A percentile compares a stretch with the other conserved stretches of the same genome.
Conservation (phyloP, 1,284 basidiomycete species). For the Moesziomyces aphidis region DNA sequence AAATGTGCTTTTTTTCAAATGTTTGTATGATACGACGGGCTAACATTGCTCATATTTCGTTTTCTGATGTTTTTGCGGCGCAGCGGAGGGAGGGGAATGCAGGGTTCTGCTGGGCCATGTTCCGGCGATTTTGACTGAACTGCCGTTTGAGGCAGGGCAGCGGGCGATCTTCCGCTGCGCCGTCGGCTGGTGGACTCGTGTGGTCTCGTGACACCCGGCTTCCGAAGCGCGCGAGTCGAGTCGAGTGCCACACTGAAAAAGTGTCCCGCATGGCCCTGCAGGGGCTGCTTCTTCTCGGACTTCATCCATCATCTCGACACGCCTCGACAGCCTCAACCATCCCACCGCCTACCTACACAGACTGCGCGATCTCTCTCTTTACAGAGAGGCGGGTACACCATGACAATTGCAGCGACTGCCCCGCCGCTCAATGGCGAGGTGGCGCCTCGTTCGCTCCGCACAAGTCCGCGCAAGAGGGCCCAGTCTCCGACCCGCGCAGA, state of each 20-base stretch:
- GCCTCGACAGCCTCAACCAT: background rate
- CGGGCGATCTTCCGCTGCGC: no score
- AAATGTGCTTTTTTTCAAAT: no score
- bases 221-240: background rate
- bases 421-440: conserved; percentile 1
- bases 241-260: background rate
- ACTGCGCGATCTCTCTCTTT: background rate
- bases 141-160: background rate
- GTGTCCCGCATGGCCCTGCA: no score
- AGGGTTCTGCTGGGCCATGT: conserved; percentile 14
- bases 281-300: background rate
- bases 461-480: conserved; percentile 32
- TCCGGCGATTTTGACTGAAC: conserved; percentile 1
- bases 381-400: conserved; percentile 12
- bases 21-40: no score
- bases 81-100: background rate
- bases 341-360: background rate
- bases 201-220: background rate
- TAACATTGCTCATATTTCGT: background rate
- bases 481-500: conserved; percentile 9
- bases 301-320: background rate
- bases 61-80: no score
- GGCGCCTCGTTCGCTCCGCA: conserved; percentile 15
- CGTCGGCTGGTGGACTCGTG: no score
- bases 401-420: conserved; percentile 25